Base-by-base conservation (phyloP, 441 rosid genomes). In the Geranium incanum region DNA sequence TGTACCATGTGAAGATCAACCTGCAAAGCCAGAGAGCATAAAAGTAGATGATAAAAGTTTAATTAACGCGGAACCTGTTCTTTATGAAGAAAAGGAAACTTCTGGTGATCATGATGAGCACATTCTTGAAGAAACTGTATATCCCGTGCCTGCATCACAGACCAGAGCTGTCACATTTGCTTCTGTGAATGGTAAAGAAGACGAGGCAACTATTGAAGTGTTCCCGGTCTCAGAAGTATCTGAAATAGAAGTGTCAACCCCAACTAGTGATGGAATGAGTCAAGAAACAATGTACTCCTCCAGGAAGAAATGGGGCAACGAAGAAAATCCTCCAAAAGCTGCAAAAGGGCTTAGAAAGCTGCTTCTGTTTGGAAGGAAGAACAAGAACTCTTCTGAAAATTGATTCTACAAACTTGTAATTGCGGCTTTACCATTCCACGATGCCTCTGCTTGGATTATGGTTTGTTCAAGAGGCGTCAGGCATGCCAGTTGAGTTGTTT, bases 271-370 rank as follows among this genome's bases (percentile, higher is more conserved):
- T 68, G 81, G 70, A 72, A 73, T 77, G 75, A 76, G 67, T 19
- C 39, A 67, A 13, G 96, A 89, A 71, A 68, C 77, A 43, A 52
- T 74, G 59, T 86, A 84, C 68, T 77, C 90, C 13, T 41, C 48
- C 2, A 84, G 97, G 83, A 94, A 89, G 91, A 92, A 90, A 74
- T 94, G 99, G 97, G 86, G 33, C 33, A 28, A 80, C 86, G 95
- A 85, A 1, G 94, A 84, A 55, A 83, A 73, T 77, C 82, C 92
- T 62, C 89, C 93, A 4, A 94, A 90, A 82, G 89, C 87, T n/a
- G 85, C 88, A 33, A 94, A 90, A 87, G 97, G 87, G 67, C 81
- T 94, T 68, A 79, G 93, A 75, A 94, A 88, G 91, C 95, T 94
- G 68, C 95, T 94, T 39, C 74, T 92, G 80, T 92, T 94, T 28